Evolutionary conservation across 169 alveolate genomes (phyloP).

Genomic region (Theileria equi): DNA sequence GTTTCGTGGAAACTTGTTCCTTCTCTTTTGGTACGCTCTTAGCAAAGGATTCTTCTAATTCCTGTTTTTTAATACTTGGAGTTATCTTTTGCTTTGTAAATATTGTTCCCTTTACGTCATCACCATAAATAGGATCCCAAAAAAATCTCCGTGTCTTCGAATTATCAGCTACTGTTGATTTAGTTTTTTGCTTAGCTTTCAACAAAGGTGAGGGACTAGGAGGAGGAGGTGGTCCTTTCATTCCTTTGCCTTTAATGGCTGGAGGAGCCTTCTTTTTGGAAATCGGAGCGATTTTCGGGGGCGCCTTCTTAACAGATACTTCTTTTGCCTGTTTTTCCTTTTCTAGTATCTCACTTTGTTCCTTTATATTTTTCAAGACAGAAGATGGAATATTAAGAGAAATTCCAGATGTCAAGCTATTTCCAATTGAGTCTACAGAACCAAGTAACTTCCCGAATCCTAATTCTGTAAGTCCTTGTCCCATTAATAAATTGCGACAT

Average conservation of each 20-base stretch:
- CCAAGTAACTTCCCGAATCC: conserved; percentile 53
- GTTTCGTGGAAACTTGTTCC: conserved; percentile 18
- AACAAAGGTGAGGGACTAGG: conserved; percentile 13
- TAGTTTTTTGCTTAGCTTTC: conserved; percentile 23
- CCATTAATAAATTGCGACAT: conserved; percentile 66
- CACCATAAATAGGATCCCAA: conserved; percentile 87
- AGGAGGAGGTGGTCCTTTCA: conserved; percentile 49
- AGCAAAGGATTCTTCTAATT: conserved; percentile 74
- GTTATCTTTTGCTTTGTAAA: conserved; percentile 77
- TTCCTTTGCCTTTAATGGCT: conserved; percentile 55
- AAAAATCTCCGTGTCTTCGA: conserved; percentile 84
- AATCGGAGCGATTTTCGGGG: conserved; percentile 77
- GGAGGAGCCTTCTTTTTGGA: conserved; percentile 65
- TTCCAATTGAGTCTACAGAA: conserved; percentile 9
- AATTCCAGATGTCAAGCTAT: conserved; percentile 58
- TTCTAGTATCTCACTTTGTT: conserved; percentile 54
- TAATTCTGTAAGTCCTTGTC: conserved; percentile 71
- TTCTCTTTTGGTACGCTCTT: conserved; percentile 66
- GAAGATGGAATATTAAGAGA: conserved; percentile 60
- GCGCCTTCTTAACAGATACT: conserved; percentile 37
- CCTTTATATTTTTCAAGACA: conserved; percentile 59
- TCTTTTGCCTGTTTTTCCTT: conserved; percentile 53
- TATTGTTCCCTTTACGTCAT: conserved; percentile 82
- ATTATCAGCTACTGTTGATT: conserved; percentile 55
- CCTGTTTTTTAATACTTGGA: conserved; percentile 75